Evolutionary conservation across 2,329 filamentous ascomycete genomes (phyloP).

Genomic region (Teratosphaeria gauchensis): DNA sequence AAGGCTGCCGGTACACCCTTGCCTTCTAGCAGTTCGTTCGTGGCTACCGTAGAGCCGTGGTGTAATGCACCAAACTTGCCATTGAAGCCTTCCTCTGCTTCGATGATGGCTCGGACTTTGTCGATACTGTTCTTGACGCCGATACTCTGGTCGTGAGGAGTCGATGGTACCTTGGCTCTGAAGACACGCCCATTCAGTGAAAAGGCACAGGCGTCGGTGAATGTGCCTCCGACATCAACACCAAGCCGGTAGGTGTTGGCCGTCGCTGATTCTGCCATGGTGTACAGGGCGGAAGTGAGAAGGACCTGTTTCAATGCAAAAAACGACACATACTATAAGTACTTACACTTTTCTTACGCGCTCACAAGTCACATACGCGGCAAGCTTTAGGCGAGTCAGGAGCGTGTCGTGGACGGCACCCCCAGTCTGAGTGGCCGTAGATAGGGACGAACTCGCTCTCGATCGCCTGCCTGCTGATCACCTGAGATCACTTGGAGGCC

Average conservation of each 20-base stretch:
- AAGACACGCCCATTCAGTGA: constrained; percentile 17
- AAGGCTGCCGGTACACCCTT: constrained; percentile 18
- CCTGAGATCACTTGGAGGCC: not conserved
- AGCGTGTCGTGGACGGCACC: not conserved
- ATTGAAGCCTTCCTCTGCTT: constrained; percentile 13
- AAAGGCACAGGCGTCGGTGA: constrained; percentile 19
- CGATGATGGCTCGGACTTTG: constrained; percentile 15
- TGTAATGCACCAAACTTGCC: constrained; percentile 18
- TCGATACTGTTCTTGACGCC: constrained; percentile 20
- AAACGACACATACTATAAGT: not conserved
- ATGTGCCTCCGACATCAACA: constrained; percentile 18
- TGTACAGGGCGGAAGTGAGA: not conserved
- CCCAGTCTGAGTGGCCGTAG: not conserved
- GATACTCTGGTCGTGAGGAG: constrained; percentile 18
- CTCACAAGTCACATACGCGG: not conserved
- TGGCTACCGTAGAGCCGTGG: constrained; percentile 18
- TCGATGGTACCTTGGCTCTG: constrained; percentile 17
- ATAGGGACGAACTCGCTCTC: not conserved
- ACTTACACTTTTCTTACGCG: not conserved
- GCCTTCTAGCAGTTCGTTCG: constrained; percentile 18
- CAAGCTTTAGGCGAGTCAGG: not conserved
- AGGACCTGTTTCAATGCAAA: not conserved
- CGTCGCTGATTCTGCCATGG: not conserved
- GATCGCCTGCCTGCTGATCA: not conserved
- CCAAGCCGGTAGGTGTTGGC: constrained; percentile 10